Percentiles rank a stretch among this genome's conserved stretches.
Evolutionary conservation across 495 filamentous ascomycete species (phyloP).

Genomic region (Hypoxylon fuscum): DNA sequence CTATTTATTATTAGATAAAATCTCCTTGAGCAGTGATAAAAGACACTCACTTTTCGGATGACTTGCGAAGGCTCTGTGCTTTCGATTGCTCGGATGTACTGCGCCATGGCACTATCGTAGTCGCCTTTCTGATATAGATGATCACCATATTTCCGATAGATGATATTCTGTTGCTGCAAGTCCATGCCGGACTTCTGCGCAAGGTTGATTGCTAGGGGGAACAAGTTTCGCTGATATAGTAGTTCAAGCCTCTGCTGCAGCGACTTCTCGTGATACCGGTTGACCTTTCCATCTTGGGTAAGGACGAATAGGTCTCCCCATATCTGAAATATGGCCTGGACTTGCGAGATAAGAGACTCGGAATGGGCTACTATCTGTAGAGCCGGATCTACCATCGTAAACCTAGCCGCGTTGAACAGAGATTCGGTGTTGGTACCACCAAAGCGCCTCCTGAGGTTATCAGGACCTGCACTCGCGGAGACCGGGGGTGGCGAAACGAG

Average conservation of each 20-base stretch:
- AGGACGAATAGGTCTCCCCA: slow-evolving; percentile 93
- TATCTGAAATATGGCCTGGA: slow-evolving; percentile 81
- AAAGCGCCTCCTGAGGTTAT: slow-evolving; percentile 65
- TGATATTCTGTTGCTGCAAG: slow-evolving; percentile 81
- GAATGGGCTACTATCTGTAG: slow-evolving; percentile 91
- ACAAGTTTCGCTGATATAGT: slow-evolving; percentile 92
- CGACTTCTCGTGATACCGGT: slow-evolving; percentile 90
- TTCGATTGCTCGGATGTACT: slow-evolving; percentile 95
- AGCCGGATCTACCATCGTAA: slow-evolving; percentile 89
- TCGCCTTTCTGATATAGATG: slow-evolving; percentile 94
- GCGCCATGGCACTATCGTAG: slow-evolving; percentile 97
- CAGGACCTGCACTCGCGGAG: slow-evolving; percentile 58
- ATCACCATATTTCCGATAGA: slow-evolving; percentile 93
- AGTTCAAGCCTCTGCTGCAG: slow-evolving; percentile 92
- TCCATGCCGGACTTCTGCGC: slow-evolving; percentile 89
- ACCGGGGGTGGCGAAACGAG: slow-evolving; percentile 80
- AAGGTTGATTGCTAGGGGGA: slow-evolving; percentile 88
- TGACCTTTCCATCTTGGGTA: slow-evolving; percentile 89
- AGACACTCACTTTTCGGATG: slow-evolving; percentile 75
- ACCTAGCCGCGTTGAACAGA: slow-evolving; percentile 81
- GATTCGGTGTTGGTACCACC: slow-evolving; percentile 73
- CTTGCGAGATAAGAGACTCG: slow-evolving; percentile 79
- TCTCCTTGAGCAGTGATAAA: background rate
- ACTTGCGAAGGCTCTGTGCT: slow-evolving; percentile 94
- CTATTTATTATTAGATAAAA: slow-evolving; percentile 53